Conservation (phyloP, 1,284 basidiomycete genomes). For the Ustilago cynodontis region DNA sequence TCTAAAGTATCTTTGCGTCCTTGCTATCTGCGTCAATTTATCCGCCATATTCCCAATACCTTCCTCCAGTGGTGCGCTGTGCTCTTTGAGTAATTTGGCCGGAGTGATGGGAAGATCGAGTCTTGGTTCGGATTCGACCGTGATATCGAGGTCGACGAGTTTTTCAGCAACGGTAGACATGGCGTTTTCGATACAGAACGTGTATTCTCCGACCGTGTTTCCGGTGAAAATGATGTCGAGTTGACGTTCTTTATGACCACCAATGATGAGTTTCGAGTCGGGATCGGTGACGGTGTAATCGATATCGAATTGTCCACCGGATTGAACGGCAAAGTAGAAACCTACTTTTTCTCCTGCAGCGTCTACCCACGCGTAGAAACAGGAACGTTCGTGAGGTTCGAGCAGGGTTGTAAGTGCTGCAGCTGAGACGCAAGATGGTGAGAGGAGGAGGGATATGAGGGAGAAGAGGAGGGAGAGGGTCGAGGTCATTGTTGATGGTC, state of each 20-base stretch:
- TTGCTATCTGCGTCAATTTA: conserved; percentile 53
- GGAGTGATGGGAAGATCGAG: conserved; percentile 62
- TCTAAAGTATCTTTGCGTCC: conserved; percentile 68
- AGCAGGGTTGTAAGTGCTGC: conserved; percentile 90
- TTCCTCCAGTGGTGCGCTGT: conserved; percentile 65
- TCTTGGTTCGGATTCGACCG: conserved; percentile 68
- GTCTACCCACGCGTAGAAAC: conserved; percentile 98
- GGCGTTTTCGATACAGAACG: conserved; percentile 98
- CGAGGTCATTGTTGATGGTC: neutral
- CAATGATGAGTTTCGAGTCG: conserved; percentile 84
- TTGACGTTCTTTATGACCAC: conserved; percentile 88
- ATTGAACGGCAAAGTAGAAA: conserved; percentile 83
- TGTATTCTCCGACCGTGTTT: conserved; percentile 91
- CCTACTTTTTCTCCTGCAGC: conserved; percentile 90
- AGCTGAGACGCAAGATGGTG: neutral
- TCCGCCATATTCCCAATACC: conserved; percentile 55
- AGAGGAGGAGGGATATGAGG: neutral
- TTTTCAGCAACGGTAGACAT: conserved; percentile 61
- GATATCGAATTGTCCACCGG: conserved; percentile 95
- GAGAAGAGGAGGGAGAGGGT: conserved; percentile 8
- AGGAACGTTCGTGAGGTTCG: conserved; percentile 85
- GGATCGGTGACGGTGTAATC: conserved; percentile 95
- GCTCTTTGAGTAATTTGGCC: conserved; percentile 59
- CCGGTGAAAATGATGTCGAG: conserved; percentile 98
- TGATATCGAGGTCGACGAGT: conserved; percentile 69